These are phyloP conservation scores for Endothia cerciana DNA, from an alignment of 2,329 filamentous ascomycete species.

Conservation along the genomic window DNA sequence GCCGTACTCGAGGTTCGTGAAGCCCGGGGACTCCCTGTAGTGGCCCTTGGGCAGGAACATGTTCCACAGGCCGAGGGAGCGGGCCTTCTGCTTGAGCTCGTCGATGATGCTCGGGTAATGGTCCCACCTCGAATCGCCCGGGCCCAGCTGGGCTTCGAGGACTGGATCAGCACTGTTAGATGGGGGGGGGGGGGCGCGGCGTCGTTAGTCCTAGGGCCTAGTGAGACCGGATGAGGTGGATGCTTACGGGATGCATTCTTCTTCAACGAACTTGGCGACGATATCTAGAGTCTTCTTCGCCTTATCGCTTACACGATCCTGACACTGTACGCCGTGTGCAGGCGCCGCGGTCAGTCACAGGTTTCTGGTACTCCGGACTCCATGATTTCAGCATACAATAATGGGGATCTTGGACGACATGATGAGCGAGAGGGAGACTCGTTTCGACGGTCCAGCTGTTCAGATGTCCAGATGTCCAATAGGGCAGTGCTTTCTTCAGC, in stretches of 20 bases:
- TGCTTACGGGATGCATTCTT: slow-evolving; percentile 84
- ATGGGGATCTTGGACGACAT: slow-evolving; percentile 35
- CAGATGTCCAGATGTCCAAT: not conserved
- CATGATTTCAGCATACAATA: slow-evolving; percentile 31
- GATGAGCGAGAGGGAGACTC: slow-evolving; percentile 10
- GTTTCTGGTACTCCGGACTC: not conserved
- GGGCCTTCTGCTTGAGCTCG: slow-evolving; percentile 83
- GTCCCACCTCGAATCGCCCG: slow-evolving; percentile 78
- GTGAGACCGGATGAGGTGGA: not conserved
- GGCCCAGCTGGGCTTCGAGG: slow-evolving; percentile 77
- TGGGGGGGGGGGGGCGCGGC: not conserved
- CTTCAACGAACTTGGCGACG: slow-evolving; percentile 94
- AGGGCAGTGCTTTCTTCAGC: not conserved
- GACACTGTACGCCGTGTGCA: slow-evolving; percentile 41
- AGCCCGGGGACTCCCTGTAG: slow-evolving; percentile 93
- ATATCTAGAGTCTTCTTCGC: slow-evolving; percentile 84
- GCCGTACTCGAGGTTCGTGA: slow-evolving; percentile 94
- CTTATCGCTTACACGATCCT: slow-evolving; percentile 73
- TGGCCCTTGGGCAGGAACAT: slow-evolving; percentile 96
- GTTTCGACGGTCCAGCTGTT: not conserved
- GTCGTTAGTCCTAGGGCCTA: slow-evolving; percentile 2
- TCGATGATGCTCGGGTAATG: slow-evolving; percentile 81
- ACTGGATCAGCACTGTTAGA: slow-evolving; percentile 71
- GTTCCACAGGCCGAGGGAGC: slow-evolving; percentile 90
- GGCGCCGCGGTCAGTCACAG: slow-evolving; percentile 23